Conservation (phyloP, 331 rosid species). For the Stylosanthes scabra region DNA sequence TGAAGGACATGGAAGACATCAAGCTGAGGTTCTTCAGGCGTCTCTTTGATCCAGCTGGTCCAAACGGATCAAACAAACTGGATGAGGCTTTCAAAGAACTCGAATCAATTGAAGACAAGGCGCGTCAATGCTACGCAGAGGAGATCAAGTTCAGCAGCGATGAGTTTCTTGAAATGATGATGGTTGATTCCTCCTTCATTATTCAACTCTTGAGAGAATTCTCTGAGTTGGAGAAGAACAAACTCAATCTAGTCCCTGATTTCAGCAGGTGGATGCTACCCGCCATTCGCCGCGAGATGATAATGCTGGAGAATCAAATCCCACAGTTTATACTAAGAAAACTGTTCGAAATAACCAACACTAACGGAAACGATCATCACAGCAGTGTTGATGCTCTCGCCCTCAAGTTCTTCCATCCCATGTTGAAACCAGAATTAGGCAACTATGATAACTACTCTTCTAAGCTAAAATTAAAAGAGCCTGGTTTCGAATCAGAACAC, state of each 20-base stretch:
- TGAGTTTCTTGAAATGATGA: slow-evolving; percentile 42
- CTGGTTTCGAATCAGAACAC: slow-evolving; percentile 19
- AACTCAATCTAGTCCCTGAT: not conserved
- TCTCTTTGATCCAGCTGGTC: slow-evolving; percentile 24
- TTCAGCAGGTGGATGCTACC: slow-evolving; percentile 58
- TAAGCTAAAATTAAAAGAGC: not conserved
- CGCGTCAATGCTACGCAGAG: slow-evolving; percentile 32
- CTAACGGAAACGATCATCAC: not conserved
- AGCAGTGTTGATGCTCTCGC: slow-evolving; percentile 34
- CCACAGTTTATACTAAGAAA: slow-evolving; percentile 44
- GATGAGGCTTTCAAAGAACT: slow-evolving; percentile 21
- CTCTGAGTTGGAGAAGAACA: not conserved
- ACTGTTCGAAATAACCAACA: slow-evolving; percentile 35
- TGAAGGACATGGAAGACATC: slow-evolving; percentile 31
- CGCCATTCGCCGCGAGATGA: slow-evolving; percentile 42
- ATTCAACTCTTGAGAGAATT: slow-evolving; percentile 45
- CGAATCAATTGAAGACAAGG: slow-evolving; percentile 5
- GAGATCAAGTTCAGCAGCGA: slow-evolving; percentile 25
- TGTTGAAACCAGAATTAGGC: slow-evolving; percentile 14
- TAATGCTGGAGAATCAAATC: slow-evolving; percentile 63
- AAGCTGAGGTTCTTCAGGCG: slow-evolving; percentile 24
- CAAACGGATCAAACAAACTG: slow-evolving; percentile 8
- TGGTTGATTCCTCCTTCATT: slow-evolving; percentile 38
- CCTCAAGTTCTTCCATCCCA: slow-evolving; percentile 46
- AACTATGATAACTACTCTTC: not conserved